Base-by-base conservation (phyloP, 208 protist species). In the Trypanosoma scelopori region DNA sequence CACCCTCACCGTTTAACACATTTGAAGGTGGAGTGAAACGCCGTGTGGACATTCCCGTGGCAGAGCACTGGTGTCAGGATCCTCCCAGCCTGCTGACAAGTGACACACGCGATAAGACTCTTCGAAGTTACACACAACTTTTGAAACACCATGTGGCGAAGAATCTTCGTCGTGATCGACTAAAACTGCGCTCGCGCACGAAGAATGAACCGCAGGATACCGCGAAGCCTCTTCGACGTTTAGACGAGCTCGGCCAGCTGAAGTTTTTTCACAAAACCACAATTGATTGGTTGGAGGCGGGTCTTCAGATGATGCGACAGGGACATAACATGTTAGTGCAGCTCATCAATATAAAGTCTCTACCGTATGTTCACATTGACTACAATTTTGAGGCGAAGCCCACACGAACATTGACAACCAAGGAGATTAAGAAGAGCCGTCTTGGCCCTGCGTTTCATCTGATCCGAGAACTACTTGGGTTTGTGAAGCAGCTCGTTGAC, bases 301-400 rank as follows among this genome's bases (percentile, higher is more conserved):
- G 97, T 61, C 78, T 99, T 57, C 99, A 99, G 93, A 79, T 99
- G 28, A 98, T 98, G 80, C 74, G 98, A 16, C 99, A 99, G 89
- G 99, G 99, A 50, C 99, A 99, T 87, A 99, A 99, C 85, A 99
- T 99, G 98, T 92, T 99, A 16, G 99, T 99, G 50, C 97, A 99
- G 58, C 90, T 99, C 20, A 99, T 99, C 80, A 99, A 99, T 78
- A 89, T 99, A 70, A 99, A 99, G 89, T 99, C 98, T 69, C 76
- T 99, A 32, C 99, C 99, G 61, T 99, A 99, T 80, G 89, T 99
- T 20, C 99, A 99, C 82, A 94, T 99, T 45, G 99, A 99, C 84
- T 99, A 99, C 92, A 99, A 99, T 88, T 99, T 99, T 90, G 99
- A 99, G 79, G 89, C 99, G 30, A 99, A 99, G 79, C 99, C 99